A percentile compares a stretch with the other conserved stretches of the same genome.
phyloP scores from a whole-genome alignment of 2,329 filamentous ascomycete species.

The Diaporthe velutina region DNA sequence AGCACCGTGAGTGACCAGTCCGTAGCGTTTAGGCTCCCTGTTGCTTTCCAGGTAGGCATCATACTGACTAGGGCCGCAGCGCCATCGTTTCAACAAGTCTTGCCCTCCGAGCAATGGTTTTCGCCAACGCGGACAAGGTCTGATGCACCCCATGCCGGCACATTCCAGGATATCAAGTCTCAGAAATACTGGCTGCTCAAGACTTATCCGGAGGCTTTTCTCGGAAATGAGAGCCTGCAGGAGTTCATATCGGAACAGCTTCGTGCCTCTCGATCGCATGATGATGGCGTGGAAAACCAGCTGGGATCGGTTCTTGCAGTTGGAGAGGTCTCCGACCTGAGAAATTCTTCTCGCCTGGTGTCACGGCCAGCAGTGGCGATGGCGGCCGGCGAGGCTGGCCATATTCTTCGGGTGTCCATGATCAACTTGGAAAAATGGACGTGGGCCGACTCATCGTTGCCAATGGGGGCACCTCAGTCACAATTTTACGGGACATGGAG shows the following conservation, averaged over 20 bases:
- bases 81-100: conserved; percentile 42
- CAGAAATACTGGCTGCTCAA: conserved; percentile 65
- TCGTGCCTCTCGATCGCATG: conserved; percentile 44
- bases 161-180: conserved; percentile 46
- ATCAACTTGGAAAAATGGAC: conserved; percentile 64
- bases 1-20: conserved; percentile 44
- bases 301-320: conserved; percentile 62
- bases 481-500: conserved; percentile 64
- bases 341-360: conserved; percentile 43
- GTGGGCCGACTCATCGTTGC: conserved; percentile 56
- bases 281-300: conserved; percentile 51
- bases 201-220: conserved; percentile 63
- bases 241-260: conserved; percentile 26
- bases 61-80: conserved; percentile 25
- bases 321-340: conserved; percentile 65
- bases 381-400: conserved; percentile 68
- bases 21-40: neutral
- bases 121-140: conserved; percentile 39
- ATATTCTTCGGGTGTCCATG: conserved; percentile 67
- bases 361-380: conserved; percentile 58
- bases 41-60: neutral
- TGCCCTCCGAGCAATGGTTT: conserved; percentile 46
- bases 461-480: conserved; percentile 26
- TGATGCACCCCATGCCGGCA: neutral
- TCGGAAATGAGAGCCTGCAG: conserved; percentile 50